Base-by-base conservation (phyloP, 192 early-diverging fungal genomes). In the Chytriomyces confervae region DNA sequence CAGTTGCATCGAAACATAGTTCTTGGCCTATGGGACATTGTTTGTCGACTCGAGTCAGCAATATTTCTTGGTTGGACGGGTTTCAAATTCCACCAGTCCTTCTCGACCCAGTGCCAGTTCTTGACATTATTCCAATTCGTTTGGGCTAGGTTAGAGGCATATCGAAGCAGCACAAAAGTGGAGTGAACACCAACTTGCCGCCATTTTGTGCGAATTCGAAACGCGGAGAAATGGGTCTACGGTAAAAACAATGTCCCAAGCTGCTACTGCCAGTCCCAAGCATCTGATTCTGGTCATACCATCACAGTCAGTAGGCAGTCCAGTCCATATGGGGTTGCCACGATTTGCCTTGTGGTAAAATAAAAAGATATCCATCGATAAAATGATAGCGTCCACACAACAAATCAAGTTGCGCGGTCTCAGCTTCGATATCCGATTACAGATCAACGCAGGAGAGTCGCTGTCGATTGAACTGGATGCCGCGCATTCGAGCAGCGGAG, bases 51-150 rank as follows among this genome's bases (percentile, higher is more conserved):
- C 13, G 53, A 20, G 13, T 57, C 53, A 0, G 53, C 5, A 57
- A 20, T 13, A 0, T 57, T 3, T 0, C 16, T n/a, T 57, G 20
- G 13, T 0, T 11, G 53, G 20, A 20, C 13, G 53, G 20, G 1
- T 36, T 36, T 36, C 2, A 20, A 13, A 57, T 13, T 57, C 2
- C 20, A 57, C 53, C 95, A 97, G 90, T 97, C 95, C 87, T 96
- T 97, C 79, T 90, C 91, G 66, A 94, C 93, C 95, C 95, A 95
- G 80, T 93, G 85, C 86, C 85, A 85, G 79, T 85, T 86, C 72
- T 81, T 81, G 50, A 85, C 86, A 60, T 85, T 85, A 64, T 87
- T 85, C 84, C 79, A 85, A 74, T 86, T 84, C 1, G 85, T 82
- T 36, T 36, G 36, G 36, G 1, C 24, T 27, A 0, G 24, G 24